Evolutionary conservation across 2,329 filamentous ascomycete species (phyloP), one percentile per base, ranked within the genome.

Genomic region (Colletotrichum sp.): DNA sequence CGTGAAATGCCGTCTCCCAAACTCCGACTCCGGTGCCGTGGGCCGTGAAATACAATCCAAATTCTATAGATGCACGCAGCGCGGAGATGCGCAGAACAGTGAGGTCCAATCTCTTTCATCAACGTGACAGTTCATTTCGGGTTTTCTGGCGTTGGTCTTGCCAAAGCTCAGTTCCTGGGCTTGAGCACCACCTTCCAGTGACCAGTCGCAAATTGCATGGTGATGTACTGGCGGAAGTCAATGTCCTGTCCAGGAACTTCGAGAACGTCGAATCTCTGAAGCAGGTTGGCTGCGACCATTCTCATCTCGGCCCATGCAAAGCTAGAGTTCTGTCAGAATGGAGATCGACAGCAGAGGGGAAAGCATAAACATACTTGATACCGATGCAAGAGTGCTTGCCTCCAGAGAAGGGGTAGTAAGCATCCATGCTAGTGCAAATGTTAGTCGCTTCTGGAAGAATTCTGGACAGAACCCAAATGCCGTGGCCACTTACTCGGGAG

Each of bases 141-240:
- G 28, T 30, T 2, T n/a, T 34, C 0, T 34, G 16, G 22, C 12
- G n/a, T n/a, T 2, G 4, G 25, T 6, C 4, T 28, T 8, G 25
- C 16, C 3, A 8, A 58, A 5, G 55, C 25, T 65, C n/a, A 75
- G 64, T 48, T 60, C 30, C 73, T 68, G 18, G 81, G 82, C 79
- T 84, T 83, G 80, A 81, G 81, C 77, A 83, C 79, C 77, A 83
- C 80, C 74, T 78, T 76, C 80, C 81, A 84, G 80, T 82, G 67
- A 8, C 77, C 78, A 1, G 78, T 79, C 5, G 72, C 66, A 62
- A 80, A 79, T 28, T 80, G 79, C 78, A 80, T 80, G 7, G 78
- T 80, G 56, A 80, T 80, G 62, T 77, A 80, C 39, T 80, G 79
- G 8, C 79, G 66, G 69, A 77, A 80, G 69, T 80, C 79, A 8